Conservation (phyloP, 305 asterid genomes). For the Fraxinus nigra region DNA sequence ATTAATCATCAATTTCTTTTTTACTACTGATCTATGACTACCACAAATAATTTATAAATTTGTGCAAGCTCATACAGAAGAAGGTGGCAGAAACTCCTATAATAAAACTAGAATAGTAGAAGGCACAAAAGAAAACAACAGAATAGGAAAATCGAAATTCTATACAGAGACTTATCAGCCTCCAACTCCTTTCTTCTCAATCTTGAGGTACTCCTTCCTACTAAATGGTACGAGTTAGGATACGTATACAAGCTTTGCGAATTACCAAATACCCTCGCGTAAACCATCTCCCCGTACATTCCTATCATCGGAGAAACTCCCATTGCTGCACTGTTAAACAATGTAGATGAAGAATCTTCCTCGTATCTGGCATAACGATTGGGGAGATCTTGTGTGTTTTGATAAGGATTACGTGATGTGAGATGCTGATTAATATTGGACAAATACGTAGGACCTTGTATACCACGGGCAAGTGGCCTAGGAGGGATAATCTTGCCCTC, state of each 20-base stretch:
- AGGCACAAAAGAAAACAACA: constrained; percentile 63
- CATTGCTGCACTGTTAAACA: constrained; percentile 22
- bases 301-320: constrained; percentile 38
- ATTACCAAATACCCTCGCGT: constrained; percentile 65
- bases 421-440: constrained; percentile 28
- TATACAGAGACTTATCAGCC: constrained; percentile 54
- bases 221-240: constrained; percentile 61
- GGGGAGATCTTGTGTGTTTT: constrained; percentile 9
- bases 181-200: constrained; percentile 63
- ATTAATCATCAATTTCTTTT: not conserved
- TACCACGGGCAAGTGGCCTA: constrained; percentile 48
- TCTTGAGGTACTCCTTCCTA: constrained; percentile 48
- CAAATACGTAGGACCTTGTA: constrained; percentile 31
- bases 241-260: constrained; percentile 50
- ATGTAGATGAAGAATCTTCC: constrained; percentile 21
- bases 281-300: constrained; percentile 80
- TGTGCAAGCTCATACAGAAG: not conserved
- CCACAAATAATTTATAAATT: not conserved
- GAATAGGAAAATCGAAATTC: constrained; percentile 62
- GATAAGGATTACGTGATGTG: not conserved
- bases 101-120: constrained; percentile 40
- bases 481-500: constrained; percentile 44
- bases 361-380: constrained; percentile 5
- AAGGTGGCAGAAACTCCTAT: not conserved
- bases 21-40: not conserved